Conservation (phyloP, 139 green algal genomes). For the Parachlorella kessleri region DNA sequence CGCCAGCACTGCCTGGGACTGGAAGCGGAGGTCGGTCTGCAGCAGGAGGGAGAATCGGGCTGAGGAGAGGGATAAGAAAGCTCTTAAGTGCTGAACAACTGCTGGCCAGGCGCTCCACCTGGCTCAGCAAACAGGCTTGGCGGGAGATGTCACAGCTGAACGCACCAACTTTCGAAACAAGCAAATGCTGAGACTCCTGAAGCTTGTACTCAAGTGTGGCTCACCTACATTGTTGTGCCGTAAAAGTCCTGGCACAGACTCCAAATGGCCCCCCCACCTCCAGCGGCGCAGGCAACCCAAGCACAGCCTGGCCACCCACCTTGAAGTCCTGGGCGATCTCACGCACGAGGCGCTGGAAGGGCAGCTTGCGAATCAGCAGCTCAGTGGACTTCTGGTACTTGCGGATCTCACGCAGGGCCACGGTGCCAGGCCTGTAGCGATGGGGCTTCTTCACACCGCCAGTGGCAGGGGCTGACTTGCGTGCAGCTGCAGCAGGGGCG, state of each 20-base stretch:
- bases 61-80: too few species aligned
- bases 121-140: too few species aligned
- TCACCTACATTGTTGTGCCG: too few species aligned
- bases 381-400: constrained; percentile 96
- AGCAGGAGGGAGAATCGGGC: too few species aligned
- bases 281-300: neutral
- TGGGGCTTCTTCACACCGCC: constrained; percentile 38
- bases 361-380: constrained; percentile 95
- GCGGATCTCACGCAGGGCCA: constrained; percentile 91
- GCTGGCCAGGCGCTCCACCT: too few species aligned
- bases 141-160: too few species aligned
- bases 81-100: too few species aligned
- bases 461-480: constrained; percentile 31
- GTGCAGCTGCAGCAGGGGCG: constrained; percentile 19
- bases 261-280: too few species aligned
- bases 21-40: constrained; percentile 41
- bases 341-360: constrained; percentile 95
- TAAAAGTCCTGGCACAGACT: too few species aligned
- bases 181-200: too few species aligned
- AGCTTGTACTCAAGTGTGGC: too few species aligned
- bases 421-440: constrained; percentile 70
- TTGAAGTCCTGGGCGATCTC: constrained; percentile 99
- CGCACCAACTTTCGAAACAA: too few species aligned
- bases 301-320: constrained; percentile 14
- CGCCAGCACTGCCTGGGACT: constrained; percentile 43